Evolutionary conservation across 768 basidiomycete species (phyloP), one percentile per base, ranked within the genome.

Genomic region (Mycena venus): DNA sequence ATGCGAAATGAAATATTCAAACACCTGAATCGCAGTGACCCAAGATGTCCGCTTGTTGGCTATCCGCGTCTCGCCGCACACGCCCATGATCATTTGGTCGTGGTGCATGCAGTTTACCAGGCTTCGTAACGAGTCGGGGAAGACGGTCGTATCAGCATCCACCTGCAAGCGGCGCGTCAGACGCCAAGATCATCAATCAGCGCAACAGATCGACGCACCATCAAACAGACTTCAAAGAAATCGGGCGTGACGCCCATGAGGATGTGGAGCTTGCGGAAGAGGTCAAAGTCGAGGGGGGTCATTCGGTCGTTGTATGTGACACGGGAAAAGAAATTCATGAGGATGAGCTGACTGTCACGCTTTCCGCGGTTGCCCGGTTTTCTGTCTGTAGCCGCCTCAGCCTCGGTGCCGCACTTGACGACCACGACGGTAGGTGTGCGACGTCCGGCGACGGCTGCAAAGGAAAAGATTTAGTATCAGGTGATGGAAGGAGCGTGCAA

Each of bases 261-360:
- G 34, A 93, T 89, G 78, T 99, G 97, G 4, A 96, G 92, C 87
- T 99, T 99, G 64, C 98, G 92, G 89, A 99, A 99, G 40, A 99
- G 88, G 85, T 99, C 98, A 81, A 96, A 99, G 82, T 99, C 98
- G 78, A 99, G 90, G 9, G 98, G 98, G 31, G 91, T 91, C 97
- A 99, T 99, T 72, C 98, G 95, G 82, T 99, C 98, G 83, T 99
- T 99, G 85, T 99, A 99, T 21, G 98, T 99, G 79, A 99, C 98
- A 56, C 96, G 93, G 60, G 96, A 98, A 87, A 99, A 99, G 84
- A 99, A 99, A 86, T 99, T 98, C 98, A 99, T 99, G 79, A 99
- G 90, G 80, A 99, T 95, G 77, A 99, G 93, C 82, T 99, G 98
- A 83, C 96, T 96, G 86, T 99, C 98, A 51, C 98, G 94, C 84